Evolutionary conservation across 148 eudicot species (phyloP).

Genomic region (Spergularia bocconei): DNA sequence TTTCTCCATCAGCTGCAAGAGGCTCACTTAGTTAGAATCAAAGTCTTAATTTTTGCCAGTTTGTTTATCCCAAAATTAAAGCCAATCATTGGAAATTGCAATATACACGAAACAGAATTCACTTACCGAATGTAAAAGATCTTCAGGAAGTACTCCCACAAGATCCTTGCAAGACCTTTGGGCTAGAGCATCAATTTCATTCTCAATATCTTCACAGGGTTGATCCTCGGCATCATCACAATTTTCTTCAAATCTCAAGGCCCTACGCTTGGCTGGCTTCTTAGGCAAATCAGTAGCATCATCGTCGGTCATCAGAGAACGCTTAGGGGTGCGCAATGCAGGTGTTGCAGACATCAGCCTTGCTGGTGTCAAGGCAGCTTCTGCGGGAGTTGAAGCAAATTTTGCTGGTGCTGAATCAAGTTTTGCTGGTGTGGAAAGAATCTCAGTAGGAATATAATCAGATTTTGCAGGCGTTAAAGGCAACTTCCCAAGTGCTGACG

Average conservation of each 20-base stretch:
- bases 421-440: background rate
- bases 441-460: too few species aligned
- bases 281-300: slow-evolving; percentile 34
- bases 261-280: slow-evolving; percentile 47
- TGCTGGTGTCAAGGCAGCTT: slow-evolving; percentile 44
- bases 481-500: background rate
- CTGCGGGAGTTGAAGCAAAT: slow-evolving; percentile 25
- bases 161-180: slow-evolving; percentile 2
- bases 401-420: background rate
- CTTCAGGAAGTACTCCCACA: slow-evolving; percentile 1
- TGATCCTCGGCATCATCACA: slow-evolving; percentile 15
- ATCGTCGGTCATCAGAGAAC: slow-evolving; percentile 50
- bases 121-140: slow-evolving; percentile 3
- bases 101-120: background rate
- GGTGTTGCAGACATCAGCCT: slow-evolving; percentile 66
- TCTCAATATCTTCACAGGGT: background rate
- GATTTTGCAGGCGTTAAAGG: slow-evolving; percentile 38
- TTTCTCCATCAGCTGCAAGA: slow-evolving; percentile 11
- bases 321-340: slow-evolving; percentile 43
- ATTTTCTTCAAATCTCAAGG: slow-evolving; percentile 51
- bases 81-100: background rate
- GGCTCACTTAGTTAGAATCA: background rate
- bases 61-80: background rate
- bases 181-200: slow-evolving; percentile 31
- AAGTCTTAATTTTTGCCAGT: background rate